Evolutionary conservation across 768 basidiomycete species (phyloP), one percentile per base, ranked within the genome.

Genomic region (Pulveroboletus sp.): DNA sequence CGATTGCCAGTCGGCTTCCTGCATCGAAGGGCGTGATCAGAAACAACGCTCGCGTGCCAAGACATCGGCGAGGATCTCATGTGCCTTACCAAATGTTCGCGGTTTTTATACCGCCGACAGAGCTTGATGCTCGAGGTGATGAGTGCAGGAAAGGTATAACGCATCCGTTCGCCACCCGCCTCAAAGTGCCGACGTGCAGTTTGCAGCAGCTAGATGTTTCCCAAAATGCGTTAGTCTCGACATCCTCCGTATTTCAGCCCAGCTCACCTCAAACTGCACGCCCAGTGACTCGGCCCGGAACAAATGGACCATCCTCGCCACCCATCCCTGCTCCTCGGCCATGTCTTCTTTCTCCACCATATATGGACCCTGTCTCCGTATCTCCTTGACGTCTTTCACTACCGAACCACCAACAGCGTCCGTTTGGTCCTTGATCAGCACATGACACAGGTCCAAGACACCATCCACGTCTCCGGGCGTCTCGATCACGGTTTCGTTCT

Each of bases 291-390:
- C 92, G 0, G 90, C 79, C 18, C 85, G 75, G 81, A 98, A 96
- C 30, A 98, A 67, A 73, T 99, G 96, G 3, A 98, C 89, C 91
- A 98, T 97, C 55, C 95, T 75, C 36, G 96, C 95, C 14, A 97
- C 83, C 96, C 96, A 99, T 0, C 96, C 96, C 61, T 99, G 96
- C 67, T 99, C 96, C 67, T 99, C 96, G 0, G 93, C 94, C 74
- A 93, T 77, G 63, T 98, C 95, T 65, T 94, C 90, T 44, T 84
- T 71, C 65, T 95, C 94, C 45, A 79, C 60, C 27, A 74, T 71
- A 57, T 83, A 79, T 9, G 81, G 74, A 7, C 81, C 82, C 49
- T 80, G 79, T 53, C 83, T 73, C 51, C 82, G 75, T 42, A 68
- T 61, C 39, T 80, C 79, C 55, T 76, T 75, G 21, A 60, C 57